These are phyloP conservation scores for Cytospora piceae DNA, from an alignment of 2,329 filamentous ascomycete species.

Conservation along the genomic window DNA sequence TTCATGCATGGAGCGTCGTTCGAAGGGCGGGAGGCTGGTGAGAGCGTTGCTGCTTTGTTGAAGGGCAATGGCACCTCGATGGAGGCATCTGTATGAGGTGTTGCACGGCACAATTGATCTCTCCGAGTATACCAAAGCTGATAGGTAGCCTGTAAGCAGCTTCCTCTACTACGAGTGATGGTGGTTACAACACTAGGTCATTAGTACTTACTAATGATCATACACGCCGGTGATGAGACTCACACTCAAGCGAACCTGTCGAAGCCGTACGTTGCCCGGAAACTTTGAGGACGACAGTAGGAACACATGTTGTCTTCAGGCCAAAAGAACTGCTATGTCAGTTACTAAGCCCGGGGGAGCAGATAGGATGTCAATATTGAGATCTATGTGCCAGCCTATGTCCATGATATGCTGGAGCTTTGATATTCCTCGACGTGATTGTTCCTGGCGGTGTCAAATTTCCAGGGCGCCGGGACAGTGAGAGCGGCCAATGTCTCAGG, in stretches of 20 bases:
- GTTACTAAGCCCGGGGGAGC: too few relatives aligned
- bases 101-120: conserved; percentile 43
- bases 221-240: neutral
- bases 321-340: too few relatives aligned
- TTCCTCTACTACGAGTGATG: conserved; percentile 36
- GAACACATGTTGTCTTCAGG: too few relatives aligned
- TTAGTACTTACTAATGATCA: neutral
- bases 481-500: too few relatives aligned
- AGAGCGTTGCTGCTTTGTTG: conserved; percentile 46
- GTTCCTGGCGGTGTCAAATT: too few relatives aligned
- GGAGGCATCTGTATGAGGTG: conserved; percentile 36
- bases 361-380: too few relatives aligned
- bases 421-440: too few relatives aligned
- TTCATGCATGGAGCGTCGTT: conserved; percentile 67
- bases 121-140: conserved; percentile 40
- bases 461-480: too few relatives aligned
- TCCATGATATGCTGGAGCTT: too few relatives aligned
- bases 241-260: neutral
- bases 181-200: neutral
- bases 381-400: too few relatives aligned
- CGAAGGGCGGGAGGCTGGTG: conserved; percentile 56
- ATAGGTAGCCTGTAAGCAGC: conserved; percentile 45
- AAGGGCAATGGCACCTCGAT: conserved; percentile 35
- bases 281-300: too few relatives aligned
- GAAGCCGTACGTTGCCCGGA: too few relatives aligned